These are phyloP conservation scores for Aureobasidium sp. DNA, from an alignment of 2,329 filamentous ascomycete genomes.

Conservation along the genomic window DNA sequence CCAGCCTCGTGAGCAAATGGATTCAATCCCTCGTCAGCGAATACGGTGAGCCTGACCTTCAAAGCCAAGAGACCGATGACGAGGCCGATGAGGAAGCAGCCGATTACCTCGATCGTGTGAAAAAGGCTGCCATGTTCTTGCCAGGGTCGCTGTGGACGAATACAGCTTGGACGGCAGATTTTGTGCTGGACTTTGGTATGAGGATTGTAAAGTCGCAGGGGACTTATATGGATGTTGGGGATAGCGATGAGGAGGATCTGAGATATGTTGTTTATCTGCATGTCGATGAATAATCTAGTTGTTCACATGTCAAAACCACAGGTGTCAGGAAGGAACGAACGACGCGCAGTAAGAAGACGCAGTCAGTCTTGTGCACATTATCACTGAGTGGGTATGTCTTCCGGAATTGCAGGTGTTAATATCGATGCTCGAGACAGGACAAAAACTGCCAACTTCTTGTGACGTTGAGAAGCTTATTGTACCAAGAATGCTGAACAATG, in stretches of 20 bases:
- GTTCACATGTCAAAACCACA: too few species aligned
- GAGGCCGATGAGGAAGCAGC: constrained; percentile 21
- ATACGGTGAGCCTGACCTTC: constrained; percentile 18
- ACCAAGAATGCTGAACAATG: too few species aligned
- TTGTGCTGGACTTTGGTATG: constrained; percentile 28
- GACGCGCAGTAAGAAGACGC: too few species aligned
- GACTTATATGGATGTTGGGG: constrained; percentile 28
- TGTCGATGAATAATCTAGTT: constrained; percentile 14
- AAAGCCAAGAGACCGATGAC: constrained; percentile 18
- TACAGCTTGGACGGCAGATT: constrained; percentile 23
- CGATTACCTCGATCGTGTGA: constrained; percentile 17
- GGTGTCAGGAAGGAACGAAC: too few species aligned
- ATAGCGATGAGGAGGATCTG: constrained; percentile 19
- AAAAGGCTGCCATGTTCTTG: constrained; percentile 15
- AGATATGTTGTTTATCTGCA: constrained; percentile 29
- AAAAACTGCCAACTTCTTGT: too few species aligned
- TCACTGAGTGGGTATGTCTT: too few species aligned
- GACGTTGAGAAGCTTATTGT: too few species aligned
- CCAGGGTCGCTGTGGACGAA: constrained; percentile 22
- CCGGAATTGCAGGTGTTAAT: too few species aligned
- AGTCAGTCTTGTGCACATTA: too few species aligned
- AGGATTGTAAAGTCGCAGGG: constrained; percentile 27
- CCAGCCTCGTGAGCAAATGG: constrained; percentile 8
- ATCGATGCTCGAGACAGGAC: too few species aligned
- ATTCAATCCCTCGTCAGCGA: constrained; percentile 20